phyloP scores from a whole-genome alignment of 257 asterid genomes.

The Cordia subcordata region DNA sequence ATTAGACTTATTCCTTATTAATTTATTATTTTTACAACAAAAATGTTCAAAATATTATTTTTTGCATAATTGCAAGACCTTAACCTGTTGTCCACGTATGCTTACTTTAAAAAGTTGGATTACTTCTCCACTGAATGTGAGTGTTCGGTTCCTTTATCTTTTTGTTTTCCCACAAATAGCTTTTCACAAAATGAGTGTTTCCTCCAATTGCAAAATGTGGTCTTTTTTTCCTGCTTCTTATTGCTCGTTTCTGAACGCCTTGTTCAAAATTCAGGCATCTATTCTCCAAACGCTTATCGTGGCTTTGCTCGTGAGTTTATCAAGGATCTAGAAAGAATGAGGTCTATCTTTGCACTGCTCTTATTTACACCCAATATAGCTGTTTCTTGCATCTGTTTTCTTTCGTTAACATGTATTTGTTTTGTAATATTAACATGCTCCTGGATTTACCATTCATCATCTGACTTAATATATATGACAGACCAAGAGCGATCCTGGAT shows the following conservation, averaged over 20 bases:
- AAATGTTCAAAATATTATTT: neutral
- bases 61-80: constrained; percentile 31
- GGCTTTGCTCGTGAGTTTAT: constrained; percentile 98
- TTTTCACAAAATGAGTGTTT: constrained; percentile 1
- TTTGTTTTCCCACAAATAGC: neutral
- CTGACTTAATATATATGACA: constrained; percentile 16
- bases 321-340: constrained; percentile 90
- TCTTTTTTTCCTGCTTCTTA: neutral
- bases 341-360: constrained; percentile 29
- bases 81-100: constrained; percentile 79
- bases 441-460: neutral
- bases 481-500: constrained; percentile 93
- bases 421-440: neutral
- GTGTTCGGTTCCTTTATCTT: constrained; percentile 22
- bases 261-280: constrained; percentile 53
- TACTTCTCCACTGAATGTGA: constrained; percentile 98
- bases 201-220: neutral
- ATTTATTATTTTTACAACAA: neutral
- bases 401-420: neutral
- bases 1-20: neutral
- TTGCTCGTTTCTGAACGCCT: constrained; percentile 2
- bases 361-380: neutral
- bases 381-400: neutral
- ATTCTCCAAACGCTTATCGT: constrained; percentile 97
- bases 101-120: constrained; percentile 88